Conservation (phyloP, 1,139 yeast genomes). For the Nakaseomyces sp. region DNA sequence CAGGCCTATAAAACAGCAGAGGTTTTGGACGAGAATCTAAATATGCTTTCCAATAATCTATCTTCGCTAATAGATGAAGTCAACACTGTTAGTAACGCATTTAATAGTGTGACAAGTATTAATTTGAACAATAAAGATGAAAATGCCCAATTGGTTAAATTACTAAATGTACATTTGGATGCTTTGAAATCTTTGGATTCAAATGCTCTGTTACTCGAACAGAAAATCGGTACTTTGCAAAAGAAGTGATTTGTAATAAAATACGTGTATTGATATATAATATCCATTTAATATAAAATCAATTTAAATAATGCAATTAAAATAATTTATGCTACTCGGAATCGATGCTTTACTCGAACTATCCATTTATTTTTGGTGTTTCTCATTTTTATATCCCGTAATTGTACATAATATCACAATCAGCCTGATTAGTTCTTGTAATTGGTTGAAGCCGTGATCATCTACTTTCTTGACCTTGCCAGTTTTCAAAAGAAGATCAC, state of each 20-base stretch:
- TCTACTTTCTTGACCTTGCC: slow-evolving; percentile 21
- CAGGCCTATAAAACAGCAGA: slow-evolving; percentile 88
- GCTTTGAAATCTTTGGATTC: slow-evolving; percentile 82
- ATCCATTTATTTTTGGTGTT: slow-evolving; percentile 1
- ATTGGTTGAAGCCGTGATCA: slow-evolving; percentile 28
- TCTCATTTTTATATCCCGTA: slow-evolving; percentile 35
- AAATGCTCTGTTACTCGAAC: slow-evolving; percentile 58
- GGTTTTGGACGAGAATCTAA: slow-evolving; percentile 71
- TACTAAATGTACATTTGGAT: slow-evolving; percentile 81
- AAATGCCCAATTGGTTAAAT: slow-evolving; percentile 55
- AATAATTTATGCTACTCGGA: neutral
- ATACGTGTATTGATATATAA: neutral
- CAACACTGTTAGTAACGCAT: slow-evolving; percentile 75
- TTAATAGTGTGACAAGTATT: slow-evolving; percentile 56
- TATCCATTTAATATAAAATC: neutral
- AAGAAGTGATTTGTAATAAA: neutral
- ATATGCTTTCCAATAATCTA: slow-evolving; percentile 65
- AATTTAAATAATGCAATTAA: neutral
- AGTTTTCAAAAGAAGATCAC: slow-evolving; percentile 42
- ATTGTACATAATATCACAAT: slow-evolving; percentile 51
- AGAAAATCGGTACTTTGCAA: slow-evolving; percentile 39
- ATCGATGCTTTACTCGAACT: neutral
- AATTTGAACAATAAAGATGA: slow-evolving; percentile 28
- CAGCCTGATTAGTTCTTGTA: slow-evolving; percentile 46
- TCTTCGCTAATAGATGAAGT: slow-evolving; percentile 74